Base-by-base conservation (phyloP, 1,139 yeast species). In the Yamadazyma kanchanaburiensis region DNA sequence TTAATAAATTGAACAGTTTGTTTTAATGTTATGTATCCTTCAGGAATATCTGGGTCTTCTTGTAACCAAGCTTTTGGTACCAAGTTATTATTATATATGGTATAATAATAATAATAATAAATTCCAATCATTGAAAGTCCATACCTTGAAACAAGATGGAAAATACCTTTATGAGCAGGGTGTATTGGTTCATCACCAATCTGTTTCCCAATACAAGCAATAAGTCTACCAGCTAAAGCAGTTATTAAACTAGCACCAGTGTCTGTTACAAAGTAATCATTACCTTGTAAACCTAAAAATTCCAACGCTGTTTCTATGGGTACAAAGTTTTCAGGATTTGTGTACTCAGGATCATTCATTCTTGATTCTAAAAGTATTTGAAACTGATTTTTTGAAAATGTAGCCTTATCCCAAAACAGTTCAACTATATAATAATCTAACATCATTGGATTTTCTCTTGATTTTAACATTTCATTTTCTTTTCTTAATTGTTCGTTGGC, bases 41-140 rank as follows among this genome's bases (percentile, higher is more conserved):
- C 15, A 4, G 31, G 31, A 16, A 25, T 9, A 16, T 18, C 25
- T 10, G 10, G 24, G 14, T 27, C 12, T 4, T 19, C 10, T 11
- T 9, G 12, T 6, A 24, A 5, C 34, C 34, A 32, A 13, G 14
- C 14, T 22, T 28, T 27, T 6, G 25, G 34, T 5, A 28, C 12
- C 18, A 27, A 12, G 5, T 25, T 26, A 9, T 27, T 19, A 3
- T 12, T 8, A 7, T 14, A 15, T n/a, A 28, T n/a, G 18, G 15
- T 25, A 10, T n/a, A 5, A 15, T 12, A n/a, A 5, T 27, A 23
- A 15, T 28, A 19, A 20, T 27, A 15, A 20, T 12, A 32, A 6
- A 14, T 7, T 5, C 27, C 22, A 7, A 32, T 25, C 21, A 28
- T 6, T 6, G 19, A 23, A 6, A 28, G 11, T 2, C 34, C 34